Percentiles rank a stretch among this genome's conserved stretches.
Evolutionary conservation across 108 stramenopile species (phyloP).

Genomic region (Cyclotella baltica): DNA sequence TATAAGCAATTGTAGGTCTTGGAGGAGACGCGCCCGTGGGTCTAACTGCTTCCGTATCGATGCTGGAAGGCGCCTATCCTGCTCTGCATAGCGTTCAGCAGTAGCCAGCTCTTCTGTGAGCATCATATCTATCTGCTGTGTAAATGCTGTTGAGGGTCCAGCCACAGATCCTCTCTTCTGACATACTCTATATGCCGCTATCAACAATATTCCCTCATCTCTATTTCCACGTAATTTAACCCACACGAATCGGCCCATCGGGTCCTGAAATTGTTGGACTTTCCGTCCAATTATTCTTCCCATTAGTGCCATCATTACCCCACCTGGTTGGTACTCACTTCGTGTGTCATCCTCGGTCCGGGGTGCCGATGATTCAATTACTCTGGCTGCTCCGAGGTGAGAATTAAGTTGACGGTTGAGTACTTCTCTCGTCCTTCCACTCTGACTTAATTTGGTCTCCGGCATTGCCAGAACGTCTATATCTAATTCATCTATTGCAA

Average conservation of each 20-base stretch:
- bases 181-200: conserved; percentile 12
- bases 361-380: background rate
- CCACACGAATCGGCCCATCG: conserved; percentile 6
- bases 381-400: background rate
- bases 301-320: conserved; percentile 2
- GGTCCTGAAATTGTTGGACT: background rate
- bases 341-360: no score
- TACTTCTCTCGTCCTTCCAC: background rate
- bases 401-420: background rate
- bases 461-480: conserved; percentile 11
- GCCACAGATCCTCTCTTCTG: background rate
- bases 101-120: background rate
- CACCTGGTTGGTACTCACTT: conserved; percentile 12
- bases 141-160: background rate
- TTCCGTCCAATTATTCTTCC: background rate
- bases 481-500: background rate
- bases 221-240: background rate
- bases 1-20: conserved; percentile 2
- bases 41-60: background rate
- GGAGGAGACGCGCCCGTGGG: background rate
- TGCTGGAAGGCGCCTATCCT: background rate
- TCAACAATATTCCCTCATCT: conserved; percentile 9
- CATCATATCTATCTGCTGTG: background rate
- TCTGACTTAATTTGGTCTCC: background rate
- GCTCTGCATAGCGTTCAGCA: no score